Evolutionary conservation across 2,329 filamentous ascomycete genomes (phyloP).

Genomic region (Fusarium protoensiforme): DNA sequence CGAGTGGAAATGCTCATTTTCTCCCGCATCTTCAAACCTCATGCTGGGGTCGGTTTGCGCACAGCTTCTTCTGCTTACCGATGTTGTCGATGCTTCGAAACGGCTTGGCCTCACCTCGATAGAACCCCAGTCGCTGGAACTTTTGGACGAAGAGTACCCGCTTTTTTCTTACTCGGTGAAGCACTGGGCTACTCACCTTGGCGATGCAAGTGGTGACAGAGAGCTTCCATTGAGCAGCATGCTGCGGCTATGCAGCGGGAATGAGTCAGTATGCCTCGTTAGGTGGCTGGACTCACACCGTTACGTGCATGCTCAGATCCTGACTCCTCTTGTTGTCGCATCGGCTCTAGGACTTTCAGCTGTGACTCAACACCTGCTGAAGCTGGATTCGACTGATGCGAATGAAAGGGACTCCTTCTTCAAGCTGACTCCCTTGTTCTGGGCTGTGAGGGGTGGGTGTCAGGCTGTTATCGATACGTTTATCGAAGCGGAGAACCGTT

Average conservation of each 20-base stretch:
- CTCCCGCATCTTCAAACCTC: neutral
- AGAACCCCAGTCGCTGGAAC: neutral
- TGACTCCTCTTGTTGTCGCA: neutral
- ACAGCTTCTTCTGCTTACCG: neutral
- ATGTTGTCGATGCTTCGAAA: neutral
- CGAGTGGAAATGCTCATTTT: neutral
- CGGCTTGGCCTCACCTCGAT: rapidly evolving
- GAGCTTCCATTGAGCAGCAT: neutral
- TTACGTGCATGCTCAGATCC: neutral
- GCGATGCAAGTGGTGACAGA: neutral
- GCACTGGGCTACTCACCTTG: neutral
- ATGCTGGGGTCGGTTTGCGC: neutral
- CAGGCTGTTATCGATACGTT: neutral
- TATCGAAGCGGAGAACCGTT: neutral
- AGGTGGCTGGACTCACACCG: no score
- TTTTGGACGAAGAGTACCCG: neutral
- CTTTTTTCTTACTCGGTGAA: neutral
- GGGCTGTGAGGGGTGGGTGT: neutral
- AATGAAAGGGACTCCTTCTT: neutral
- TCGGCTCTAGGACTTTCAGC: neutral
- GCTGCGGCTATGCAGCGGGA: neutral
- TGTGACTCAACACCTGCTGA: neutral
- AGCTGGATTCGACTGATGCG: neutral
- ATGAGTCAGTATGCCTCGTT: neutral
- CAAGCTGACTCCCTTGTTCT: neutral